Conservation (phyloP, 2,329 filamentous ascomycete genomes). For the Chaetoscypha palmicola region DNA sequence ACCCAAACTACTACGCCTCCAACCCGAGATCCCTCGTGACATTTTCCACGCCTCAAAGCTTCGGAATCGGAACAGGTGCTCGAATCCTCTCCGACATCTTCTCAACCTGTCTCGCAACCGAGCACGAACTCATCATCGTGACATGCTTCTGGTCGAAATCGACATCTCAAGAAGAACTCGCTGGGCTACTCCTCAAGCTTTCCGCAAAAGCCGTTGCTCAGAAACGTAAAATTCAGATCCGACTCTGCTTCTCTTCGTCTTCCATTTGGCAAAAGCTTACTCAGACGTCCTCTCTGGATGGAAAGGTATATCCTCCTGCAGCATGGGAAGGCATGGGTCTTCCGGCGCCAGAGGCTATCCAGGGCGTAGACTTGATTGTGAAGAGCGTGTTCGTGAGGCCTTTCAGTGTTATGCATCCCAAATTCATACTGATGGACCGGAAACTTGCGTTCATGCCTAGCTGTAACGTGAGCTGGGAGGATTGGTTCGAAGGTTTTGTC, state of each 20-base stretch:
- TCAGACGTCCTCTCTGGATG: conserved; percentile 57
- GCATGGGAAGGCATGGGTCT: conserved; percentile 58
- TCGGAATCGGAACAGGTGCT: conserved; percentile 51
- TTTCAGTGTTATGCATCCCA: conserved; percentile 82
- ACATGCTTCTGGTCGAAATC: conserved; percentile 79
- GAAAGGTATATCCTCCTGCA: conserved; percentile 51
- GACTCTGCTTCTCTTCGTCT: conserved; percentile 69
- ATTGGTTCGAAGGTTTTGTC: conserved; percentile 78
- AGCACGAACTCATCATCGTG: conserved; percentile 63
- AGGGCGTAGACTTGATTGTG: conserved; percentile 59
- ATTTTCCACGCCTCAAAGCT: conserved; percentile 39
- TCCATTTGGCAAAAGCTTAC: conserved; percentile 68
- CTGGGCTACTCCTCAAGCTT: conserved; percentile 50
- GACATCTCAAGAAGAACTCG: conserved; percentile 50
- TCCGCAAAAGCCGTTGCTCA: conserved; percentile 40
- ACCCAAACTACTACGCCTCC: conserved; percentile 38
- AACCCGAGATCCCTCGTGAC: conserved; percentile 42
- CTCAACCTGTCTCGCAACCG: conserved; percentile 53
- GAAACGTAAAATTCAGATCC: conserved; percentile 36
- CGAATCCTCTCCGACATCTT: conserved; percentile 48
- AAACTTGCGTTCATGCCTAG: conserved; percentile 62
- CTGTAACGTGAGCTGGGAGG: conserved; percentile 80
- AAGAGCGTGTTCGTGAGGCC: conserved; percentile 76
- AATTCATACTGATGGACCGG: conserved; percentile 70
- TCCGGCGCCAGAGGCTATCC: conserved; percentile 45